A percentile compares a stretch with the other conserved stretches of the same genome.
Conservation (phyloP, 2,329 filamentous ascomycete species). For the Colletotrichum gloeosporioides region DNA sequence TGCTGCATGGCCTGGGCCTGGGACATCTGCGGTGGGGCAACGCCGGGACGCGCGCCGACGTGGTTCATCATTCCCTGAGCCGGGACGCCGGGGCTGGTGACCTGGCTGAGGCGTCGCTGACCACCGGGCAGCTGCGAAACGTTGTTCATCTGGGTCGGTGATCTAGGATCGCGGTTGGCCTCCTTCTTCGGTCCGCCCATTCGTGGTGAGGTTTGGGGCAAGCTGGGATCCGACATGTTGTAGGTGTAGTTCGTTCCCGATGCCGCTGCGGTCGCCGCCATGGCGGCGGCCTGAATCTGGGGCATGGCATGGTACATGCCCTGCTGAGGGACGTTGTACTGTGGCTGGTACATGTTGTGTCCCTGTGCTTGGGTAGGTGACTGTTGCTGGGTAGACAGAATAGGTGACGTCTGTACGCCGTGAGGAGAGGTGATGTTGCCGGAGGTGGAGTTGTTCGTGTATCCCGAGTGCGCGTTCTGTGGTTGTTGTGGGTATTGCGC, state of each 20-base stretch:
- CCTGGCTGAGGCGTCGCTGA: conserved; percentile 75
- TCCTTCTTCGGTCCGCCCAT: conserved; percentile 78
- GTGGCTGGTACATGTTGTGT: conserved; percentile 81
- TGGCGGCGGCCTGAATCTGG: conserved; percentile 86
- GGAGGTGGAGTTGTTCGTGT: conserved; percentile 60
- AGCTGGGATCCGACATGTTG: conserved; percentile 73
- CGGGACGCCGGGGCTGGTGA: conserved; percentile 76
- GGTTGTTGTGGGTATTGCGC: conserved; percentile 74
- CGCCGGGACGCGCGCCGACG: conserved; percentile 49
- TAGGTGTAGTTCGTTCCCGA: conserved; percentile 81
- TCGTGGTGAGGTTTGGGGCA: conserved; percentile 76
- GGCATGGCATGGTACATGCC: conserved; percentile 86
- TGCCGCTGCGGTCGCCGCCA: conserved; percentile 90
- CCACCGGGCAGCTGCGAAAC: conserved; percentile 63
- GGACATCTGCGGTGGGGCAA: conserved; percentile 64
- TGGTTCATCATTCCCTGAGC: conserved; percentile 81
- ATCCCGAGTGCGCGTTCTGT: conserved; percentile 69
- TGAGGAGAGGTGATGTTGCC: conserved; percentile 76
- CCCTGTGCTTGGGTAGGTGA: conserved; percentile 62
- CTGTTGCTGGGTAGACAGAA: conserved; percentile 79
- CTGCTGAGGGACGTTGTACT: conserved; percentile 75
- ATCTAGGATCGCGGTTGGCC: conserved; percentile 70
- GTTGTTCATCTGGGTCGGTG: conserved; percentile 74
- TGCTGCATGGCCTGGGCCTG: conserved; percentile 70
- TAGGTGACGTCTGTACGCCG: conserved; percentile 77